A percentile compares a stretch with the other conserved stretches of the same genome.
phyloP scores from a whole-genome alignment of 495 filamentous ascomycete genomes.

The Rhizodiscina lignyota region DNA sequence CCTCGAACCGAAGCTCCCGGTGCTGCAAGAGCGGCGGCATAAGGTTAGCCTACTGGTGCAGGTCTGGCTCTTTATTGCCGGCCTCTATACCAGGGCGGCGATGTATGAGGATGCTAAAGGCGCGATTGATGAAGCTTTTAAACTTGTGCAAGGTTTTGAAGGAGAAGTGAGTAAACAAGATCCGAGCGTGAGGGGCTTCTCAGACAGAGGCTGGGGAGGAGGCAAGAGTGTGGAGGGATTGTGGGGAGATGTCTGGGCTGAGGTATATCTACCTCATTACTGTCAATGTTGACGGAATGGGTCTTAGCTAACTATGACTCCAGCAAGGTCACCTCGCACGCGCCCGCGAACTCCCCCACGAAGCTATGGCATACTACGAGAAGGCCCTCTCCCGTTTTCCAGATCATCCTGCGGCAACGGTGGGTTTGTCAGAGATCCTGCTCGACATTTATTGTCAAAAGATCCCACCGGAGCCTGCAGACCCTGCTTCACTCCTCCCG shows the following conservation, averaged over 20 bases:
- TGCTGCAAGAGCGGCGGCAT: constrained; percentile 18
- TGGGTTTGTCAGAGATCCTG: constrained; percentile 68
- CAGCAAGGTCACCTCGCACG: constrained; percentile 53
- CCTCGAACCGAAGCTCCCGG: constrained; percentile 14
- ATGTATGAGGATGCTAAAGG: constrained; percentile 61
- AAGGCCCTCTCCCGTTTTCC: constrained; percentile 54
- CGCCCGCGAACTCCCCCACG: constrained; percentile 41
- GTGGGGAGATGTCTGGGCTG: constrained; percentile 62
- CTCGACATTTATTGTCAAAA: constrained; percentile 68
- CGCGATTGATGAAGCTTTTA: constrained; percentile 67
- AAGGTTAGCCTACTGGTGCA: constrained; percentile 40
- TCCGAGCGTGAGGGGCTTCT: constrained; percentile 29
- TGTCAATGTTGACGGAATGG: too few species aligned
- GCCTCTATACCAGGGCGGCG: constrained; percentile 67
- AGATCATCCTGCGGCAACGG: constrained; percentile 64
- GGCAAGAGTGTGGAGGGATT: constrained; percentile 62
- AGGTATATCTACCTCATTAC: constrained; percentile 30
- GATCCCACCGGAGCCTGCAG: constrained; percentile 25
- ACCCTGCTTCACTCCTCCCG: constrained; percentile 1
- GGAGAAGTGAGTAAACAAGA: constrained; percentile 33
- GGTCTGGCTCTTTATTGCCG: constrained; percentile 79
- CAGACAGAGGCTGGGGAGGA: constrained; percentile 52
- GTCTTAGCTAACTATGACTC: constrained; percentile 22
- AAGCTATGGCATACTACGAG: constrained; percentile 61
- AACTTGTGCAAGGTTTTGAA: constrained; percentile 41